These are phyloP conservation scores for Herpotrichia juniperi DNA, from an alignment of 2,329 filamentous ascomycete genomes.

Conservation along the genomic window DNA sequence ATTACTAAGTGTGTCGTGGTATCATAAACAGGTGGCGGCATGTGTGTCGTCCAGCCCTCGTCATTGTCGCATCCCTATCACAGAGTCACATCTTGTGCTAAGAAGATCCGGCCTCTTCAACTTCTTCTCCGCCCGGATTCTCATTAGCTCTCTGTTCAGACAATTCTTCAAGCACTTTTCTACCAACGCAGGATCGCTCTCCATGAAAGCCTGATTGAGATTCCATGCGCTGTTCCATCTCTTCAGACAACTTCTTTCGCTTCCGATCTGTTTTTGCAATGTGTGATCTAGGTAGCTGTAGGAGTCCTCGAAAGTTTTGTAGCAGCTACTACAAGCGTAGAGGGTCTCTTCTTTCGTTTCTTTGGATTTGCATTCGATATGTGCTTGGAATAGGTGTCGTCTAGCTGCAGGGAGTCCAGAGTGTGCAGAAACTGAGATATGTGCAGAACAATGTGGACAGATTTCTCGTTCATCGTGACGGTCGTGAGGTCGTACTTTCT, in stretches of 20 bases:
- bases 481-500: slow-evolving; percentile 32
- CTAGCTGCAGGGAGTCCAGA: slow-evolving; percentile 38
- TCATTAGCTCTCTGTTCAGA: slow-evolving; percentile 33
- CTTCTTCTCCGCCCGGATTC: slow-evolving; percentile 23
- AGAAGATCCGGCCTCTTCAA: slow-evolving; percentile 10
- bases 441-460: slow-evolving; percentile 37
- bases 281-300: slow-evolving; percentile 44
- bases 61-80: not conserved
- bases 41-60: not conserved
- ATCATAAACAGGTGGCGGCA: not conserved
- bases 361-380: slow-evolving; percentile 18
- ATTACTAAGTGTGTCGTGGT: not conserved
- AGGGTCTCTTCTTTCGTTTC: slow-evolving; percentile 24
- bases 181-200: slow-evolving; percentile 31
- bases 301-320: slow-evolving; percentile 42
- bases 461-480: slow-evolving; percentile 41
- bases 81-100: not conserved
- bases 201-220: slow-evolving; percentile 22
- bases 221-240: slow-evolving; percentile 23
- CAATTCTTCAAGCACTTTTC: slow-evolving; percentile 42
- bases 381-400: slow-evolving; percentile 38
- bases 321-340: slow-evolving; percentile 42
- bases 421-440: slow-evolving; percentile 37
- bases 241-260: slow-evolving; percentile 35
- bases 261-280: slow-evolving; percentile 42